phyloP scores from a whole-genome alignment of 106 monocot genomes.

The Platanthera zijinensis region DNA sequence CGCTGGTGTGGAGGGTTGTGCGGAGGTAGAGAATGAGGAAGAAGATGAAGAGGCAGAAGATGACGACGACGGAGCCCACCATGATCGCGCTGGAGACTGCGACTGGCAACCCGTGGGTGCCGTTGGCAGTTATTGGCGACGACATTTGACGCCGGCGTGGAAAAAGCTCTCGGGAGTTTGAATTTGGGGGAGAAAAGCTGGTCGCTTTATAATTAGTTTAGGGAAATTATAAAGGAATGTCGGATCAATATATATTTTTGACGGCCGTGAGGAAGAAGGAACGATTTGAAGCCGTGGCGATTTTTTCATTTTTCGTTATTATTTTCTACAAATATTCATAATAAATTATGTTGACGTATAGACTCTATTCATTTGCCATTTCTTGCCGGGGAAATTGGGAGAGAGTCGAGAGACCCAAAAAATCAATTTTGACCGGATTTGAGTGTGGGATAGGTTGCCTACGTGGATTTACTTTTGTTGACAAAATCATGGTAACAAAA shows the following conservation, averaged over 20 bases:
- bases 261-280: neutral
- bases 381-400: neutral
- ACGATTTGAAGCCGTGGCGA: neutral
- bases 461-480: too few relatives aligned
- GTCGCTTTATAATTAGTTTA: neutral
- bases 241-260: neutral
- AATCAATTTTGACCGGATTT: neutral
- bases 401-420: neutral
- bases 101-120: neutral
- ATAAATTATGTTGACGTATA: too few relatives aligned
- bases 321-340: too few relatives aligned
- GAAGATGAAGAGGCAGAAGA: neutral
- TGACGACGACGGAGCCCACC: conserved; percentile 9
- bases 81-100: neutral
- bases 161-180: neutral
- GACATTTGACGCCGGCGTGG: neutral
- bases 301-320: too few relatives aligned
- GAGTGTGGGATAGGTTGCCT: conserved; percentile 4
- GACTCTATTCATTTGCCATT: neutral
- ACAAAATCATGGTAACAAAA: too few relatives aligned
- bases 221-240: neutral
- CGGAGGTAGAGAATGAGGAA: conserved; percentile 10
- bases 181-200: neutral
- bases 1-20: neutral
- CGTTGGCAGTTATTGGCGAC: neutral